Evolutionary conservation across 495 filamentous ascomycete genomes (phyloP).

Genomic region (Neurospora tetrasperma): DNA sequence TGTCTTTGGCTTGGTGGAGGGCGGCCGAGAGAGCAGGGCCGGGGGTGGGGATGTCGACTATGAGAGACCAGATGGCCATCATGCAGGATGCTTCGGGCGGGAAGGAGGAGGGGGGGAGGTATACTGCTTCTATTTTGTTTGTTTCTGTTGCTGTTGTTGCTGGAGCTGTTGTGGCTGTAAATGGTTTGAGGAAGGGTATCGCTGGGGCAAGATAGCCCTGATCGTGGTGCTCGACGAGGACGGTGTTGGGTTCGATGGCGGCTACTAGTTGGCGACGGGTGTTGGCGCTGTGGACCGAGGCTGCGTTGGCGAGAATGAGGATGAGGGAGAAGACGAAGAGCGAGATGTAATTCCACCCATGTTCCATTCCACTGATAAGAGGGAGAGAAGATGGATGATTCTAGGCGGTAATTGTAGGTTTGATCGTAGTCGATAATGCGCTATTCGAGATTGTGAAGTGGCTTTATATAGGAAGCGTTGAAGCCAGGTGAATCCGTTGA

Average conservation of each 20-base stretch:
- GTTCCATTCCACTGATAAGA: background rate
- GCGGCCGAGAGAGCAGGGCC: conserved; percentile 2
- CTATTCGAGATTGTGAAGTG: background rate
- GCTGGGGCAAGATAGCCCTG: background rate
- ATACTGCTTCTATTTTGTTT: background rate
- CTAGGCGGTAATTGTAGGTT: background rate
- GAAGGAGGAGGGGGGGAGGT: background rate
- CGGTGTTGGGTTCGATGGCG: background rate
- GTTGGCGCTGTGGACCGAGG: background rate
- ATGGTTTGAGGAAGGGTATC: background rate
- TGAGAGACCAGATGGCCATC: conserved; percentile 6
- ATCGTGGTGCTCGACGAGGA: background rate
- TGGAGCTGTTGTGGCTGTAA: background rate
- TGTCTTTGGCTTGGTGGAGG: background rate
- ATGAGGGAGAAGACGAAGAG: background rate
- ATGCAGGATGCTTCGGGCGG: conserved; percentile 3
- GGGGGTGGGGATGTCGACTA: conserved; percentile 11
- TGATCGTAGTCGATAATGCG: background rate
- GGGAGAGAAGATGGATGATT: background rate
- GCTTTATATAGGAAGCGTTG: background rate
- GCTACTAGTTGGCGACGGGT: background rate
- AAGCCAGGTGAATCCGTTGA: background rate
- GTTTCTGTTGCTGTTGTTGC: background rate
- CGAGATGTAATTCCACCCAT: background rate
- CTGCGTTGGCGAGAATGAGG: background rate